Evolutionary conservation across 2,329 filamentous ascomycete genomes (phyloP).

Genomic region (Aureobasidium subglaciale): DNA sequence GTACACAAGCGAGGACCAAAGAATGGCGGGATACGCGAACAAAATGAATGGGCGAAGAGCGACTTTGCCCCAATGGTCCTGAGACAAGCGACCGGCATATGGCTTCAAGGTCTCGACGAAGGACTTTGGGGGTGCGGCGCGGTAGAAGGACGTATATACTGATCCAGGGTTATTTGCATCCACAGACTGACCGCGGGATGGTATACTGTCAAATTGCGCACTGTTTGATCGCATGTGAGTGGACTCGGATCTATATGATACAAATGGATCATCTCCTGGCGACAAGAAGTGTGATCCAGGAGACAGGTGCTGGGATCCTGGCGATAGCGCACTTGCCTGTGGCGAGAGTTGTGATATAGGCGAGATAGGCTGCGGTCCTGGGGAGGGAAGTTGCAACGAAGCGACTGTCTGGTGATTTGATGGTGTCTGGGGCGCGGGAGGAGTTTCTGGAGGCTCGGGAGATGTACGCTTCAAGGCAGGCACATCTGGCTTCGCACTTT

Average conservation of each 20-base stretch:
- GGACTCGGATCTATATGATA: not conserved
- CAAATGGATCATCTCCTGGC: slow-evolving; percentile 6
- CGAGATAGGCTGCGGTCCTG: not conserved
- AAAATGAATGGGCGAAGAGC: slow-evolving; percentile 76
- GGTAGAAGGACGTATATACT: slow-evolving; percentile 64
- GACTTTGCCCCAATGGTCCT: slow-evolving; percentile 73
- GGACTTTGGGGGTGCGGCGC: slow-evolving; percentile 59
- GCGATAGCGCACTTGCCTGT: not conserved
- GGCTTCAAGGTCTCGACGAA: slow-evolving; percentile 68
- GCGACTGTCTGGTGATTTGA: not conserved
- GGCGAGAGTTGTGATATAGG: not conserved
- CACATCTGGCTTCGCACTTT: not conserved
- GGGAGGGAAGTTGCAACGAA: not conserved
- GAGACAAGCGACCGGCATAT: slow-evolving; percentile 69
- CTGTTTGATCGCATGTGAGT: slow-evolving; percentile 3
- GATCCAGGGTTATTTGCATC: slow-evolving; percentile 13
- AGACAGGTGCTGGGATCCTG: not conserved
- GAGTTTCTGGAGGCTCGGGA: not conserved
- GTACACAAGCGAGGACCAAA: slow-evolving; percentile 84
- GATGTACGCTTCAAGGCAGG: slow-evolving; percentile 10
- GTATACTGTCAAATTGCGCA: not conserved
- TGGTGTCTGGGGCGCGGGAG: slow-evolving; percentile 3
- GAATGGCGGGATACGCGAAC: slow-evolving; percentile 77
- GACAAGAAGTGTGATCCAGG: not conserved
- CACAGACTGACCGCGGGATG: not conserved